These are phyloP conservation scores for Nicotiana knightiana DNA, from an alignment of 257 asterid species.

Conservation along the genomic window DNA sequence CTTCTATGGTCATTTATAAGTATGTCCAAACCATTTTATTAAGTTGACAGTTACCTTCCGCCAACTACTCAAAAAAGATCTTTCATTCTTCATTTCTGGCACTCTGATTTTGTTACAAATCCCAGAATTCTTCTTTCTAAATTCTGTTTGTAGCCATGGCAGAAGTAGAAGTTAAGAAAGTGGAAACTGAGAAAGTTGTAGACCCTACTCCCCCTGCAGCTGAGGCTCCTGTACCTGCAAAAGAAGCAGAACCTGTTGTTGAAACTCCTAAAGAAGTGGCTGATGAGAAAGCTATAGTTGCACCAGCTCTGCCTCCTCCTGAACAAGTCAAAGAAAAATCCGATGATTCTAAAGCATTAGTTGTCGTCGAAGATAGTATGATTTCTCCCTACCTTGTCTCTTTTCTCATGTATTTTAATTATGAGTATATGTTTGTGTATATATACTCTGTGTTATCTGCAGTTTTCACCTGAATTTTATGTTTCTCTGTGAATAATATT, in stretches of 20 bases:
- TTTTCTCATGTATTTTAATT: not conserved
- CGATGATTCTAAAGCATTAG: constrained; percentile 76
- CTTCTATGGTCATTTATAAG: not conserved
- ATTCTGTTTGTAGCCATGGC: constrained; percentile 34
- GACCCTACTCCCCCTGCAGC: constrained; percentile 11
- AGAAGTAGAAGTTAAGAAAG: constrained; percentile 46
- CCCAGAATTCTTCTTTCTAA: not conserved
- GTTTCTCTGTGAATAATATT: not conserved
- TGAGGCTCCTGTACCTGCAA: constrained; percentile 3
- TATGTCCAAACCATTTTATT: not conserved
- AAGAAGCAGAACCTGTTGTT: constrained; percentile 24
- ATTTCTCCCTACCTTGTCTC: not conserved
- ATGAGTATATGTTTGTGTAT: not conserved
- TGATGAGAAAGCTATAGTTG: constrained; percentile 60
- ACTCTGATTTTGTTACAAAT: too few species aligned
- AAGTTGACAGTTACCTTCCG: not conserved
- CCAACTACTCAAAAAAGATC: constrained; percentile 7
- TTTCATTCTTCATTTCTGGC: not conserved
- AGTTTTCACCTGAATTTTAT: not conserved
- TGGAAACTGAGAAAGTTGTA: constrained; percentile 26
- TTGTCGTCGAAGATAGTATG: constrained; percentile 45
- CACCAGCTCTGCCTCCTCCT: constrained; percentile 29
- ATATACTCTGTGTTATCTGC: not conserved
- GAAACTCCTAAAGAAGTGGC: constrained; percentile 50
- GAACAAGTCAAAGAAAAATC: constrained; percentile 30